A percentile compares a stretch with the other conserved stretches of the same genome.
phyloP scores from a whole-genome alignment of 257 asterid genomes.

The Cruciata laevipes region DNA sequence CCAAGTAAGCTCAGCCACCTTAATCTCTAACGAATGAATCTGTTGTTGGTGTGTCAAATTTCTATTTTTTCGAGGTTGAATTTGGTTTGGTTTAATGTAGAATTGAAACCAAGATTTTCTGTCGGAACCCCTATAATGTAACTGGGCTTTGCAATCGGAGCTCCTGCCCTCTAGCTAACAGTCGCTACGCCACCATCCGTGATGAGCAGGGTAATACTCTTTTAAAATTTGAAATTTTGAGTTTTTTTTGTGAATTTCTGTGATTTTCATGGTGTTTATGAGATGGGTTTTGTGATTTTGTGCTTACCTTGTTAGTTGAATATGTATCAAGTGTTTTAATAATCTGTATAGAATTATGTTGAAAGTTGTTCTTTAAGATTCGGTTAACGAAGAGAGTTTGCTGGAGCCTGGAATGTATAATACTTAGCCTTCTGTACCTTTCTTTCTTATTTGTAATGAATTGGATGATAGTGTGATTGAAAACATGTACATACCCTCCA shows the following conservation, averaged over 20 bases:
- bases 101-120: slow-evolving; percentile 76
- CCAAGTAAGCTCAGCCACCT: slow-evolving; percentile 43
- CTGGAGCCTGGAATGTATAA: too few species aligned
- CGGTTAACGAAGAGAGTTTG: too few species aligned
- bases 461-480: too few species aligned
- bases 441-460: too few species aligned
- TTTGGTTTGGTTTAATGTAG: slow-evolving; percentile 23
- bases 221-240: background rate
- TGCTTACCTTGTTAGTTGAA: background rate
- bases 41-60: background rate
- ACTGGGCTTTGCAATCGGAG: slow-evolving; percentile 94
- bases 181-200: slow-evolving; percentile 92
- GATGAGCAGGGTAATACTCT: slow-evolving; percentile 63
- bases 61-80: slow-evolving; percentile 1
- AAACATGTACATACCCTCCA: too few species aligned
- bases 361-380: too few species aligned
- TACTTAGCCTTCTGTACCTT: too few species aligned
- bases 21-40: background rate
- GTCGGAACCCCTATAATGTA: slow-evolving; percentile 89
- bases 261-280: background rate
- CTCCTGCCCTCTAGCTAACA: slow-evolving; percentile 96
- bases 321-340: background rate
- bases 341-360: too few species aligned
- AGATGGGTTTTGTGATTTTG: background rate
- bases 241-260: background rate